Percentiles rank a stretch among this genome's conserved stretches.
These are phyloP conservation scores for Schwanniomyces occidentalis DNA, from an alignment of 805 yeast species.

Conservation along the genomic window DNA sequence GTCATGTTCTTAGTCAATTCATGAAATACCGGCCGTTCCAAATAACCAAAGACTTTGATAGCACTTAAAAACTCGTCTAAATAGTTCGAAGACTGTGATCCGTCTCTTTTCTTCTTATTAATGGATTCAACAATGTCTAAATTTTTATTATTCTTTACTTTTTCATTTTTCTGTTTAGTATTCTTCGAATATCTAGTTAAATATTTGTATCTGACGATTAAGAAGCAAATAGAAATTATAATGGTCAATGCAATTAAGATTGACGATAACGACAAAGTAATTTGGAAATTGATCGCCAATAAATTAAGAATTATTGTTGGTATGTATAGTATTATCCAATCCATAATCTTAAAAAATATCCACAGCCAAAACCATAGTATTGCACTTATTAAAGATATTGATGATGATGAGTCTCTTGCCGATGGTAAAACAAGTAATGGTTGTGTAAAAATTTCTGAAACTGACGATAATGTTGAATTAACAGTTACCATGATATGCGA, in stretches of 20 bases:
- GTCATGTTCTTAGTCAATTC: constrained; percentile 91
- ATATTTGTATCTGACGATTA: constrained; percentile 60
- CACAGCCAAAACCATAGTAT: constrained; percentile 19
- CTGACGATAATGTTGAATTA: too few relatives aligned
- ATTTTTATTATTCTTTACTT: constrained; percentile 43
- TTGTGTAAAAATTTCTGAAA: too few relatives aligned
- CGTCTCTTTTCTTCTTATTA: constrained; percentile 25
- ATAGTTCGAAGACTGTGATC: constrained; percentile 52
- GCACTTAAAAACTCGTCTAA: constrained; percentile 89
- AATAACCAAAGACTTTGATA: constrained; percentile 89
- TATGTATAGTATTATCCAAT: constrained; percentile 15
- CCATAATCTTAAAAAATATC: constrained; percentile 17
- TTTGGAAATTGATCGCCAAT: constrained; percentile 45
- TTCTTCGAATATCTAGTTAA: constrained; percentile 58
- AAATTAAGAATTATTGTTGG: constrained; percentile 15
- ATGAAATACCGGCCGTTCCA: constrained; percentile 87
- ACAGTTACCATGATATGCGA: too few relatives aligned
- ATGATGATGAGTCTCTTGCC: constrained; percentile 11
- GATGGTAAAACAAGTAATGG: too few relatives aligned
- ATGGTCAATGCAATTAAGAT: constrained; percentile 33
- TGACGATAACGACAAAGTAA: constrained; percentile 53
- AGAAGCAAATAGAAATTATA: constrained; percentile 36
- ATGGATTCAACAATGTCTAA: constrained; percentile 47
- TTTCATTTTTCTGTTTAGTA: constrained; percentile 33
- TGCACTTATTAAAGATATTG: constrained; percentile 13